Conservation (phyloP, 2,329 filamentous ascomycete species). For the Graphilbum fragrans region DNA sequence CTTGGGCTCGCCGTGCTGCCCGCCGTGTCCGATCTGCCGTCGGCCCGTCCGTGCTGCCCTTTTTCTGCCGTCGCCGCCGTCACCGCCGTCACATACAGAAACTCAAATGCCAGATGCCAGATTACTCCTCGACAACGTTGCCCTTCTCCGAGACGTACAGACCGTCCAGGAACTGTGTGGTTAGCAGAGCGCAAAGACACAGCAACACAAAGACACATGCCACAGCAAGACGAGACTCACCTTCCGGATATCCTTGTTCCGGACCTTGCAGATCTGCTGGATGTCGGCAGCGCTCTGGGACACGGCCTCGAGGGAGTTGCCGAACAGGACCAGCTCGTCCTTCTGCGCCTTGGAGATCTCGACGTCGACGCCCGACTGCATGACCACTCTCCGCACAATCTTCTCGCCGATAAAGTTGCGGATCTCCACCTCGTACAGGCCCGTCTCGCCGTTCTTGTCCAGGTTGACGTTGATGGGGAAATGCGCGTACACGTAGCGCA, state of each 20-base stretch:
- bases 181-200: constrained; percentile 10
- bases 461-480: constrained; percentile 99
- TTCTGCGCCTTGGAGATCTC: constrained; percentile 85
- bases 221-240: constrained; percentile 27
- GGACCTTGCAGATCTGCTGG: constrained; percentile 98
- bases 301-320: constrained; percentile 94
- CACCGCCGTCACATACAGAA: background rate
- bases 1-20: background rate
- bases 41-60: background rate
- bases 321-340: constrained; percentile 88
- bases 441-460: constrained; percentile 89
- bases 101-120: background rate
- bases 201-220: background rate
- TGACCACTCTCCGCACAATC: constrained; percentile 84
- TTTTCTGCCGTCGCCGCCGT: background rate
- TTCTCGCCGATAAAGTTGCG: constrained; percentile 99
- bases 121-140: constrained; percentile 69
- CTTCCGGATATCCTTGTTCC: constrained; percentile 99
- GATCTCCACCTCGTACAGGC: constrained; percentile 87
- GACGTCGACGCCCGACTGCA: constrained; percentile 84
- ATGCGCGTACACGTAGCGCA: constrained; percentile 99
- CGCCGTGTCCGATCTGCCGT: background rate
- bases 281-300: constrained; percentile 98
- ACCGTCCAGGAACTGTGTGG: constrained; percentile 87
- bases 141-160: constrained; percentile 98